These are phyloP conservation scores for Umbellularia californica DNA, from an alignment of 164 flowering plant genomes.

Conservation along the genomic window DNA sequence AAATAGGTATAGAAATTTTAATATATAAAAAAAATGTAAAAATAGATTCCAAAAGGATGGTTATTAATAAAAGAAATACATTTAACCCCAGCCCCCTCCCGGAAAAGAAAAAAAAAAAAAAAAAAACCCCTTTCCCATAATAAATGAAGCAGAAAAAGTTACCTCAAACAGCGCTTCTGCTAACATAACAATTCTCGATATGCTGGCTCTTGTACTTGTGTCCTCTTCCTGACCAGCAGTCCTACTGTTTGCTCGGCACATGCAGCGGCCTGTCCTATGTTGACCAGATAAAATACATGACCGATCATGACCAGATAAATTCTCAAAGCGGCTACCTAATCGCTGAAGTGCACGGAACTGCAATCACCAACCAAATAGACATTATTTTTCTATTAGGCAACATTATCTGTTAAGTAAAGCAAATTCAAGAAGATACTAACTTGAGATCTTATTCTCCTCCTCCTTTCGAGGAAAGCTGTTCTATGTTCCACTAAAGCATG, in stretches of 20 bases:
- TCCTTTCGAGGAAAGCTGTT: slow-evolving; percentile 76
- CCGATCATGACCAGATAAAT: slow-evolving; percentile 86
- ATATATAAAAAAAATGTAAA: slow-evolving; percentile 7
- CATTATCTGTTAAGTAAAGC: slow-evolving; percentile 2
- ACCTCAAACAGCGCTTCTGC: slow-evolving; percentile 99
- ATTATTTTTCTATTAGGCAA: not conserved
- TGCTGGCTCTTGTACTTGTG: slow-evolving; percentile 78
- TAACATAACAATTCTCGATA: slow-evolving; percentile 92
- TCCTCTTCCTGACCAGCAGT: slow-evolving; percentile 48
- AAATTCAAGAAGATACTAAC: slow-evolving; percentile 32
- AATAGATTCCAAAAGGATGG: not conserved
- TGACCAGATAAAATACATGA: slow-evolving; percentile 87
- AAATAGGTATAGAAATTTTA: slow-evolving; percentile 20
- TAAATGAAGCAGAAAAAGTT: slow-evolving; percentile 7
- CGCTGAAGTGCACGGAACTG: slow-evolving; percentile 95
- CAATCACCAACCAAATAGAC: slow-evolving; percentile 10
- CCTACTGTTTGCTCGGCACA: slow-evolving; percentile 48
- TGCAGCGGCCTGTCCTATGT: slow-evolving; percentile 73
- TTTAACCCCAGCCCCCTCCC: not conserved
- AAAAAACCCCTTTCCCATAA: no score
- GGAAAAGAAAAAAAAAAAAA: no score
- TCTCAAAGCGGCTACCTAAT: slow-evolving; percentile 86
- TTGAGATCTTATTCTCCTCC: slow-evolving; percentile 96
- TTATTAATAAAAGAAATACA: not conserved
- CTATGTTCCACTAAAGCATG: slow-evolving; percentile 68